Percentiles rank a stretch among this genome's conserved stretches.
Conservation (phyloP, 2,329 filamentous ascomycete species). For the Aquanectria penicillioides region DNA sequence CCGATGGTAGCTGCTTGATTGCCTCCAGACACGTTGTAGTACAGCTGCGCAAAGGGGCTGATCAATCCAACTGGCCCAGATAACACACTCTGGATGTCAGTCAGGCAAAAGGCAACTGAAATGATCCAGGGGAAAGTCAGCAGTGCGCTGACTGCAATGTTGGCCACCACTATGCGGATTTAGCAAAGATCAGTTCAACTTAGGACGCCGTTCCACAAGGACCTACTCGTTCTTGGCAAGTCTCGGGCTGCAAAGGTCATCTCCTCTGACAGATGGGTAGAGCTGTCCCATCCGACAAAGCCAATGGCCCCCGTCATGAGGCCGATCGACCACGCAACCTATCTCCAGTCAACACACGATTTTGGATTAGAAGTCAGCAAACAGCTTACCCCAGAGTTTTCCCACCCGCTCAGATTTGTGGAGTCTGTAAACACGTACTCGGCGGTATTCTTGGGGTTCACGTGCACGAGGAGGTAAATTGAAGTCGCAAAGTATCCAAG, state of each 20-base stretch:
- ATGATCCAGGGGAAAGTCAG: conserved; percentile 18
- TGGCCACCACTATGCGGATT: conserved; percentile 15
- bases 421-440: conserved; percentile 12
- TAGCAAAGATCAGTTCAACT: too few relatives aligned
- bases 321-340: conserved; percentile 18
- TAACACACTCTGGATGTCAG: conserved; percentile 5
- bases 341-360: background rate
- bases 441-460: background rate
- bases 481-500: conserved; percentile 3
- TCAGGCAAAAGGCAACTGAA: conserved; percentile 14
- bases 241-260: conserved; percentile 14
- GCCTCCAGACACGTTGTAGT: conserved; percentile 19
- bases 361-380: background rate
- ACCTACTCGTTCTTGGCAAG: conserved; percentile 10
- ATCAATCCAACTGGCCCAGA: conserved; percentile 6
- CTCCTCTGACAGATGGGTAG: conserved; percentile 16
- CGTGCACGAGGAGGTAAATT: conserved; percentile 1
- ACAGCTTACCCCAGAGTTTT: conserved; percentile 1
- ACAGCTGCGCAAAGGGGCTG: conserved; percentile 16
- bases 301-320: conserved; percentile 3
- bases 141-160: background rate
- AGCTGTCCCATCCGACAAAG: conserved; percentile 17
- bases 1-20: conserved; percentile 13
- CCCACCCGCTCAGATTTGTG: conserved; percentile 7
- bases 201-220: too few relatives aligned